Percentiles rank a stretch among this genome's conserved stretches.
Conservation (phyloP, 2,329 filamentous ascomycete species). For the Ceratocystis albifundus region DNA sequence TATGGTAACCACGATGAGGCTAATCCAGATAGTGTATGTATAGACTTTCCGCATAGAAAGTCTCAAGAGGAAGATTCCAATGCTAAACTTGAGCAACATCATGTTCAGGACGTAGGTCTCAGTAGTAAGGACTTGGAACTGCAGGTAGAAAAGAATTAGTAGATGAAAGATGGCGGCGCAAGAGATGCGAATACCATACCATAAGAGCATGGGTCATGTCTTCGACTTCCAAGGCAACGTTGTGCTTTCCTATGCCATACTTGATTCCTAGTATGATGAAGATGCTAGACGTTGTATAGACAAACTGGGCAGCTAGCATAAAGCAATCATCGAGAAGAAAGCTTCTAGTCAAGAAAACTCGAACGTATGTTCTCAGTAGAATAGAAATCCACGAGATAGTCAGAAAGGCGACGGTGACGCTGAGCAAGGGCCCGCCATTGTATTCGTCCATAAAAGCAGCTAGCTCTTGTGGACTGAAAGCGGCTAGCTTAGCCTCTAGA, state of each 20-base stretch:
- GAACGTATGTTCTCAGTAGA: conserved; percentile 36
- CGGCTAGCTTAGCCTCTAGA: conserved; percentile 1
- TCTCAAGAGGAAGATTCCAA: conserved; percentile 41
- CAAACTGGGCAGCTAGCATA: conserved; percentile 37
- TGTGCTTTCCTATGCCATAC: conserved; percentile 38
- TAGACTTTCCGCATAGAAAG: conserved; percentile 38
- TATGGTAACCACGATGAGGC: conserved; percentile 37
- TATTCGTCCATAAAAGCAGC: conserved; percentile 31
- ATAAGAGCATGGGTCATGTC: conserved; percentile 38
- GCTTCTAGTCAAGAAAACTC: conserved; percentile 34
- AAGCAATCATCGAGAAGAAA: conserved; percentile 44
- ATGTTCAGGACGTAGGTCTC: conserved; percentile 42
- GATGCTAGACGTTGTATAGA: conserved; percentile 39
- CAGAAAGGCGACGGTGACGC: conserved; percentile 32
- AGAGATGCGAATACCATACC: conserved; percentile 27
- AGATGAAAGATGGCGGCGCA: neutral
- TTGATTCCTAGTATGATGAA: conserved; percentile 37
- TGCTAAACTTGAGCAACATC: conserved; percentile 47
- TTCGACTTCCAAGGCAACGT: conserved; percentile 34
- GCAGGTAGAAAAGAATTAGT: neutral
- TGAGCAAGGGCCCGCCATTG: conserved; percentile 33
- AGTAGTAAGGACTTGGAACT: conserved; percentile 43
- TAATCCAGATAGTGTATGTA: conserved; percentile 37
- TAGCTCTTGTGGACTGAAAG: conserved; percentile 4
- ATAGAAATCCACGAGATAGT: conserved; percentile 35